Conservation (phyloP, 2,329 filamentous ascomycete genomes). For the Verticillium albo-atrum region DNA sequence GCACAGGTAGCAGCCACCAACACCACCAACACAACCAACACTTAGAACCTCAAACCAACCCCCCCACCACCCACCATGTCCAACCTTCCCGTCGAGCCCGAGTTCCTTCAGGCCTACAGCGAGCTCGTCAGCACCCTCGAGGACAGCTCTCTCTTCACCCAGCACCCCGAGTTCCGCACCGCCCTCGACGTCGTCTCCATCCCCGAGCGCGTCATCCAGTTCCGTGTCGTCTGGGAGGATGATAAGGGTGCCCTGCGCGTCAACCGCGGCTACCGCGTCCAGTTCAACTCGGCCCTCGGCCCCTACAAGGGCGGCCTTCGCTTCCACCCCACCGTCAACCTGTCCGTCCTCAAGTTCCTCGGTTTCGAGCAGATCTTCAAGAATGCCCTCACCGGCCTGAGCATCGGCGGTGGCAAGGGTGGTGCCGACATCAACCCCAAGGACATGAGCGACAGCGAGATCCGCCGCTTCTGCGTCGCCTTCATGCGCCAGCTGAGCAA, state of each 20-base stretch:
- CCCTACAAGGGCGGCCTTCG: conserved; percentile 97
- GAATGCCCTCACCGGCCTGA: conserved; percentile 93
- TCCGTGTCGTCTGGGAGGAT: conserved; percentile 95
- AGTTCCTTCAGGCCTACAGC: conserved; percentile 98
- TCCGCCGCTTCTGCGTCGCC: conserved; percentile 90
- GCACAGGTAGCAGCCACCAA: neutral
- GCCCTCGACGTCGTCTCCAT: conserved; percentile 84
- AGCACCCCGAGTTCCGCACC: conserved; percentile 91
- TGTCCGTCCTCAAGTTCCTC: conserved; percentile 80
- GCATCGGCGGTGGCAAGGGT: conserved; percentile 96
- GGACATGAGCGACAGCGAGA: conserved; percentile 96
- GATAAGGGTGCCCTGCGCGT: conserved; percentile 85
- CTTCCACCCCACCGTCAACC: conserved; percentile 86
- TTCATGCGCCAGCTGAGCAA: conserved; percentile 96
- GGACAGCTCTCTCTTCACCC: conserved; percentile 85
- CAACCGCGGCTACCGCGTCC: conserved; percentile 96
- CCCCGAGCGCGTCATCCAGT: conserved; percentile 94
- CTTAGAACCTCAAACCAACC: neutral
- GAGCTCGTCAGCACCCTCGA: conserved; percentile 95
- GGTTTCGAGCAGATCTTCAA: conserved; percentile 99
- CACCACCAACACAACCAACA: neutral
- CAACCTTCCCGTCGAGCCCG: conserved; percentile 81
- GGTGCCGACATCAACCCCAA: conserved; percentile 98
- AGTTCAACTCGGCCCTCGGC: conserved; percentile 96
- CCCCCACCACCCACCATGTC: conserved; percentile 55